Percentiles rank a stretch among this genome's conserved stretches.
Conservation (phyloP, 805 yeast species). For the Saccharomyces eubayanus region DNA sequence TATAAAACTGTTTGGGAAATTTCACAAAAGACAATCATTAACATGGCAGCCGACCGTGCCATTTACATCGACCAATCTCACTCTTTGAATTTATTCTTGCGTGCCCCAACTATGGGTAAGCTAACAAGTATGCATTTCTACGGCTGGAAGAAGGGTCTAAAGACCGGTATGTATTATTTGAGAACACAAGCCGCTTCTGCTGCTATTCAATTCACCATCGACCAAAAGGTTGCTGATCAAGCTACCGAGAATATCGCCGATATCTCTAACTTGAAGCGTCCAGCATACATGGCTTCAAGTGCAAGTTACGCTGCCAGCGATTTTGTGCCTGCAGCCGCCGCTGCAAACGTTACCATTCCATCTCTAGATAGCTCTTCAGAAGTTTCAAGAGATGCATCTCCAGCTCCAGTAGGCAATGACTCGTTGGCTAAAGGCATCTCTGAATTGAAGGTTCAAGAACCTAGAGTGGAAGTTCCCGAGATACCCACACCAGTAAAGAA, state of each 20-base stretch:
- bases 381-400: constrained; percentile 17
- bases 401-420: constrained; percentile 24
- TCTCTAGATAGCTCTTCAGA: constrained; percentile 1
- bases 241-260: constrained; percentile 35
- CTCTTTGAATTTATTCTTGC: constrained; percentile 77
- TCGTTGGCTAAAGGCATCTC: constrained; percentile 35
- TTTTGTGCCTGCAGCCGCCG: constrained; percentile 3
- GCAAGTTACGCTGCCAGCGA: neutral
- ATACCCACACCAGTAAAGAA: constrained; percentile 32
- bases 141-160: constrained; percentile 94
- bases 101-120: constrained; percentile 88
- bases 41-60: constrained; percentile 76
- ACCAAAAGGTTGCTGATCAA: constrained; percentile 43
- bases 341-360: constrained; percentile 1
- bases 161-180: constrained; percentile 94
- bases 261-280: constrained; percentile 28
- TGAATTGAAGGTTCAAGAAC: constrained; percentile 29
- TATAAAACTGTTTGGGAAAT: constrained; percentile 96
- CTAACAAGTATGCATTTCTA: constrained; percentile 94
- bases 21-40: constrained; percentile 72
- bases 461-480: constrained; percentile 15
- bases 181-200: constrained; percentile 95
- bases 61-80: constrained; percentile 89
- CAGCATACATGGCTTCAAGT: constrained; percentile 28
- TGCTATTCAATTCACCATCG: constrained; percentile 84